Percentiles rank a stretch among this genome's conserved stretches.
phyloP scores from a whole-genome alignment of 108 stramenopile genomes.

The Fragilaria radians region DNA sequence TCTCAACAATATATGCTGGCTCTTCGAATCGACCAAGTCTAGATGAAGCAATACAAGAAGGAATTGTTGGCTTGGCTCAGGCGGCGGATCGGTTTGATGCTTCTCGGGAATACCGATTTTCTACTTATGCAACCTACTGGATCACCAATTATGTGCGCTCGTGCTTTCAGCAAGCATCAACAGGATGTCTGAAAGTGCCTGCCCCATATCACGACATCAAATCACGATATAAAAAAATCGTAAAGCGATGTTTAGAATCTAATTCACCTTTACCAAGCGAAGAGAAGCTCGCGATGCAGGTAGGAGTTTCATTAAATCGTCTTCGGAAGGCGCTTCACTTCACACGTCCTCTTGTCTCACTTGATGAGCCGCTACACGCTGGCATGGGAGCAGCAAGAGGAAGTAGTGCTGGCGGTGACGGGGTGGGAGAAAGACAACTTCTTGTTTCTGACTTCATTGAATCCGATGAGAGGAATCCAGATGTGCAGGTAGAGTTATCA shows the following conservation, averaged over 20 bases:
- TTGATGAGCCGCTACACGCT: conserved; percentile 42
- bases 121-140: conserved; percentile 85
- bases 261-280: conserved; percentile 22
- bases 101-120: conserved; percentile 54
- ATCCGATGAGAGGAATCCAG: conserved; percentile 40
- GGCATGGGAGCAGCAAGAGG: conserved; percentile 40
- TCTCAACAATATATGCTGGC: conserved; percentile 36
- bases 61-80: conserved; percentile 62
- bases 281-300: conserved; percentile 35
- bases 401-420: conserved; percentile 38
- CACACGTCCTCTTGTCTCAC: conserved; percentile 38
- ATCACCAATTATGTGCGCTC: conserved; percentile 60
- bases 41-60: conserved; percentile 85
- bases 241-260: conserved; percentile 34
- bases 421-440: conserved; percentile 27
- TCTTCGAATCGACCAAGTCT: conserved; percentile 47
- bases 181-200: conserved; percentile 55
- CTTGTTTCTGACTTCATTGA: conserved; percentile 5
- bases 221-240: conserved; percentile 37
- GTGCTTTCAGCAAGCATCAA: conserved; percentile 51
- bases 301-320: conserved; percentile 40
- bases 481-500: conserved; percentile 67
- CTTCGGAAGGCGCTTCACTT: conserved; percentile 48
- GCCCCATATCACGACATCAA: conserved; percentile 47
- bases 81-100: conserved; percentile 79